phyloP scores from a whole-genome alignment of 2,329 filamentous ascomycete species.

The Venturia aucupariae region DNA sequence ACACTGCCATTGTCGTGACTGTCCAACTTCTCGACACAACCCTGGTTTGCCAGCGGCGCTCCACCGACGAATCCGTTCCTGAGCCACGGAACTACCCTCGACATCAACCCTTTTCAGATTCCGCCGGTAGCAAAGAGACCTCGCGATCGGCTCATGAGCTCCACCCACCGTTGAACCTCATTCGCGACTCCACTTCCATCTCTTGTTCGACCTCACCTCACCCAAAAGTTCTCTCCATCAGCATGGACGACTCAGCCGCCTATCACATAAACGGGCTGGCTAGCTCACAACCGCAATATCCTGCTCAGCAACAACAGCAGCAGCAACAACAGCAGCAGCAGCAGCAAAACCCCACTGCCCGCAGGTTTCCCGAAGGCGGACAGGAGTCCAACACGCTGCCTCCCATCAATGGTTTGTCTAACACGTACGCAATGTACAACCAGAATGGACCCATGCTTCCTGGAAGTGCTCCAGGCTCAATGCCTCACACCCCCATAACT shows the following conservation, averaged over 20 bases:
- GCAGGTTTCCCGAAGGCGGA: not conserved
- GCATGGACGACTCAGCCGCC: not conserved
- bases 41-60: not conserved
- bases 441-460: not conserved
- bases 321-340: constrained; percentile 6
- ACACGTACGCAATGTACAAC: constrained; percentile 6
- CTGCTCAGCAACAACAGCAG: constrained; percentile 2
- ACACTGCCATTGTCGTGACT: not conserved
- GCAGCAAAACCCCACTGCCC: not conserved
- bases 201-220: not conserved
- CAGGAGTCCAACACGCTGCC: constrained; percentile 13
- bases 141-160: not conserved
- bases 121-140: not conserved
- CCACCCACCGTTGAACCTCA: not conserved
- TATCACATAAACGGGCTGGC: not conserved
- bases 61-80: not conserved
- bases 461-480: constrained; percentile 10
- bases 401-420: constrained; percentile 9
- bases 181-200: not conserved
- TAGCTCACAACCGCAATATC: constrained; percentile 2
- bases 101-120: not conserved
- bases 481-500: constrained; percentile 13
- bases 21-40: not conserved
- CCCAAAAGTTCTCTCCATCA: not conserved
- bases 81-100: not conserved